Evolutionary conservation across 2,329 filamentous ascomycete species (phyloP), one percentile per base, ranked within the genome.

Genomic region (Colletotrichum sp.): DNA sequence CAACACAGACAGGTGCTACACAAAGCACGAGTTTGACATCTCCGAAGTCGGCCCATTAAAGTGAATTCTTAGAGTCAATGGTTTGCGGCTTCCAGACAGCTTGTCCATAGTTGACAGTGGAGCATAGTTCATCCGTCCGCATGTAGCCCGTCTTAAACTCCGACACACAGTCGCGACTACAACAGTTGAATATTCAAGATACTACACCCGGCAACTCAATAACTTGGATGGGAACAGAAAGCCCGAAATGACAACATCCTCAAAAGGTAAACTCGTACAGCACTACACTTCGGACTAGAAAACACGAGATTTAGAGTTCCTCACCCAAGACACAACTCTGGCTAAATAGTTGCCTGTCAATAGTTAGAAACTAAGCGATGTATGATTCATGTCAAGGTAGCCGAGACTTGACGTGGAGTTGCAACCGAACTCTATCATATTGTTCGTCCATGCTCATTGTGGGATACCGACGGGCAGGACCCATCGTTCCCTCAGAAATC

Each of bases 1-100:
- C n/a, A 8, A 21, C n/a, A 0, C n/a, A 49, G 3, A 3, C 0
- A 49, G n/a, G 6, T 21, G 1, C 4, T 49, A 21, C 6, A 13
- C 10, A 21, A 49, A 49, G 0, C 6, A 13, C 4, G 10, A 13
- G 6, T 34, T 34, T 0, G 32, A 34, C 13, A 34, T 1, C 6
- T 34, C 13, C 0, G 13, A 0, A 36, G 34, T 36, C 34, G 34
- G 34, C 34, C 4, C 13, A 7, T 49, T 49, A 9, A 3, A 12
- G 10, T 8, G 0, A 21, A 2, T 0, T 49, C 6, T 12, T 2
- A 21, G 39, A 21, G 5, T 7, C 7, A 1, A 1, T 49, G 39
- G 18, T 49, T 1, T 12, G 6, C 9, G 18, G 6, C n/a, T 21
- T 52, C 5, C 3, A 4, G n/a, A 4, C 10, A 52, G n/a, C 6